Evolutionary conservation across 1,284 basidiomycete species (phyloP), one percentile per base, ranked within the genome.

Genomic region (Heterobasidion annosum): DNA sequence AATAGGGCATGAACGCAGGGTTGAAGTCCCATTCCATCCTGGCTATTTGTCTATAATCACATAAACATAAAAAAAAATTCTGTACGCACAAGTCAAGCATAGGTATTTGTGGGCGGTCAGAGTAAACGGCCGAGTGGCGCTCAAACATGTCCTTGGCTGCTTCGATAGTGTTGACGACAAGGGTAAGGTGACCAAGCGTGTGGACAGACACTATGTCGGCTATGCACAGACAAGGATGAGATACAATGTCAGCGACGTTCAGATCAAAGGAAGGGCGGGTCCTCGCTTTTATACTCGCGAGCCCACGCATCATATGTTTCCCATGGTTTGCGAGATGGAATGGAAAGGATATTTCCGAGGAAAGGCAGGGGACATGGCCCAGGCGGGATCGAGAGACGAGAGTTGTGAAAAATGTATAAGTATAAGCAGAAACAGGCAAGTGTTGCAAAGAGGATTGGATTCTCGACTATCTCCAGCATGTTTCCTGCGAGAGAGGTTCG

Each of bases 21-120:
- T 43, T 43, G 42, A 43, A 51, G 16, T 43, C 50, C 50, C 50
- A 51, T 3, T 35, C 40, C n/a, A 35, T n/a, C 18, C 50, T 51
- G 25, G 32, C 16, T n/a, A 33, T 8, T 25, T 25, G 19, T 12
- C 8, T 15, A 15, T 25, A 25, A 15, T 25, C 5, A 7, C 8
- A 25, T 48, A 48, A 0, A 48, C 46, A 48, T 9, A 6, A 3
- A 40, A n/a, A 1, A 5, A 40, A 5, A 12, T 10, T 2, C 8
- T n/a, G n/a, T n/a, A 40, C 37, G 7, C 18, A 48, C 46, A 48
- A 12, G 8, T 33, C 2, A 7, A 32, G 2, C 32, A 32, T 8
- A 13, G 19, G 15, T 7, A 48, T 8, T 8, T 10, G 8, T 7
- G 46, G 46, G 9, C 46, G 18, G 46, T 48, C 32, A 15, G 46